Evolutionary conservation across 768 basidiomycete genomes (phyloP).

Genomic region (Suillus placidus): DNA sequence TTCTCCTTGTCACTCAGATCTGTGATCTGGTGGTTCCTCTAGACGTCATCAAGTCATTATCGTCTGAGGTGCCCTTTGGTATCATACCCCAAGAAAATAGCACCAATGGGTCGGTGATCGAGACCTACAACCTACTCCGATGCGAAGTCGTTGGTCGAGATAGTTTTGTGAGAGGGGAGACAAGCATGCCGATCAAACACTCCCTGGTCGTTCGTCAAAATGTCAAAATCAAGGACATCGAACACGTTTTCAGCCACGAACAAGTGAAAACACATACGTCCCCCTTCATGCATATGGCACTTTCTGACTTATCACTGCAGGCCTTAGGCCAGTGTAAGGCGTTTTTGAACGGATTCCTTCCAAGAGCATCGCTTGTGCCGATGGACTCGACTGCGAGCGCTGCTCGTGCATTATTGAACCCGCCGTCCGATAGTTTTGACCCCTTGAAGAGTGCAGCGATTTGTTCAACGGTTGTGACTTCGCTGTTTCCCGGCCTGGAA

Average conservation of each 20-base stretch:
- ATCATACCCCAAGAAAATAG: conserved; percentile 85
- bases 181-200: conserved; percentile 64
- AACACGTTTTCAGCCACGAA: conserved; percentile 73
- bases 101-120: conserved; percentile 70
- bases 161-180: conserved; percentile 62
- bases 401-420: conserved; percentile 46
- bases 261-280: conserved; percentile 49
- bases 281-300: conserved; percentile 9
- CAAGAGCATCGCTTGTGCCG: conserved; percentile 53
- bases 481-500: conserved; percentile 62
- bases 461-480: conserved; percentile 66
- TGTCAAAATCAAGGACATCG: conserved; percentile 55
- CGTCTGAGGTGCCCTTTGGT: conserved; percentile 47
- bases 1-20: neutral
- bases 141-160: conserved; percentile 36
- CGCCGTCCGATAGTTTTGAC: conserved; percentile 39
- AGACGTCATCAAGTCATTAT: conserved; percentile 65
- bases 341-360: conserved; percentile 58
- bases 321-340: conserved; percentile 78
- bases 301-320: conserved; percentile 38
- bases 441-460: conserved; percentile 66
- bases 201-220: conserved; percentile 68
- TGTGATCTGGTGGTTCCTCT: conserved; percentile 8
- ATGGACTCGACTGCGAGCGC: conserved; percentile 77
- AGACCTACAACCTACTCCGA: conserved; percentile 72